phyloP scores from a whole-genome alignment of 2,329 filamentous ascomycete species.

The Alternaria arbusti region DNA sequence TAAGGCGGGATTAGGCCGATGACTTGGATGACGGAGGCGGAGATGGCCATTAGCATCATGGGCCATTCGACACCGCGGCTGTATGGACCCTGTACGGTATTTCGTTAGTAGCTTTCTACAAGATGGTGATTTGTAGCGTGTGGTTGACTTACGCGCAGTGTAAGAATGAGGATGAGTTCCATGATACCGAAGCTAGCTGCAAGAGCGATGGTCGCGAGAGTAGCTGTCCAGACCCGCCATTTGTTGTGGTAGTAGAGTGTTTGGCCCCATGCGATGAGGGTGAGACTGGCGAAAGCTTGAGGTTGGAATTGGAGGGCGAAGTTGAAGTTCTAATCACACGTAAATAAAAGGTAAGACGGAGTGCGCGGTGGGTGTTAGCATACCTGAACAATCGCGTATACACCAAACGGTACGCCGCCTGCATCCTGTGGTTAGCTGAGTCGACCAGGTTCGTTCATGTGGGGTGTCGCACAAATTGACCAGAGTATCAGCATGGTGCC shows the following conservation, averaged over 20 bases:
- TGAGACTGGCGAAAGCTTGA: conserved; percentile 59
- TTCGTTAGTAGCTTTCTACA: background rate
- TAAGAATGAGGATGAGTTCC: conserved; percentile 64
- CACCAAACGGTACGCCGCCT: conserved; percentile 57
- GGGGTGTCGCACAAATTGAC: conserved; percentile 57
- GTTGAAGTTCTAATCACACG: conserved; percentile 57
- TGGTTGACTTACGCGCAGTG: conserved; percentile 55
- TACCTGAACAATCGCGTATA: conserved; percentile 60
- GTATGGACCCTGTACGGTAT: conserved; percentile 58
- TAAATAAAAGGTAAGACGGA: background rate
- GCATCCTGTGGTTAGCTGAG: background rate
- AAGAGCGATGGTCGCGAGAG: conserved; percentile 49
- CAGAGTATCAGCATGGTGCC: conserved; percentile 68
- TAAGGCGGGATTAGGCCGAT: conserved; percentile 66
- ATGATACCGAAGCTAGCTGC: conserved; percentile 58
- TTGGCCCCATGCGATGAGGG: conserved; percentile 60
- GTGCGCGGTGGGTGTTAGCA: background rate
- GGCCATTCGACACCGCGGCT: conserved; percentile 61
- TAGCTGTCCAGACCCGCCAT: conserved; percentile 58
- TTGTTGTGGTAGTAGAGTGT: conserved; percentile 59
- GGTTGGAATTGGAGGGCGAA: conserved; percentile 62
- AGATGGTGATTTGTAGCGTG: too few relatives aligned
- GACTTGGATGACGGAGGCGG: conserved; percentile 64
- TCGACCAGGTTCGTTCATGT: background rate
- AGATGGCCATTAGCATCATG: conserved; percentile 62